Conservation (phyloP, 2,329 filamentous ascomycete genomes). For the Lomentospora prolificans region DNA sequence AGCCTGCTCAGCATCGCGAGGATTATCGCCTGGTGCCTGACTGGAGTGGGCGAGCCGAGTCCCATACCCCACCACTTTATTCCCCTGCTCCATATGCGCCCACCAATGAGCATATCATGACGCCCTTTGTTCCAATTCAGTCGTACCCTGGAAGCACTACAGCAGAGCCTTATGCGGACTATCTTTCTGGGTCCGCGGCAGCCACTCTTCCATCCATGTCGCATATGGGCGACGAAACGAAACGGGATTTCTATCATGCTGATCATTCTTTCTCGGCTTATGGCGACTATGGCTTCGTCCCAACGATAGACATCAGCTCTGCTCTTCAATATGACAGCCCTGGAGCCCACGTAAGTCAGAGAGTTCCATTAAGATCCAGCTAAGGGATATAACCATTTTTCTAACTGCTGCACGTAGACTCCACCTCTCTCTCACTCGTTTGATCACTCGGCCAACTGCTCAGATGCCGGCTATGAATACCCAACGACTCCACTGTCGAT, state of each 20-base stretch:
- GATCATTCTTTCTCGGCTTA: conserved; percentile 55
- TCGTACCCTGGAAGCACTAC: conserved; percentile 42
- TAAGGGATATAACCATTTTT: neutral
- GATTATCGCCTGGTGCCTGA: neutral
- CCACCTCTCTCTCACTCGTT: conserved; percentile 67
- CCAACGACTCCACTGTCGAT: conserved; percentile 66
- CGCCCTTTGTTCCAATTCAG: conserved; percentile 45
- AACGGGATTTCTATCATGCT: conserved; percentile 50
- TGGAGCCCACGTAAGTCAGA: conserved; percentile 63
- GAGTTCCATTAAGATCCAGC: neutral
- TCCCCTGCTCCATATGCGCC: conserved; percentile 58
- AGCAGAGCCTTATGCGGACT: conserved; percentile 43
- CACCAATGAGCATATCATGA: conserved; percentile 53
- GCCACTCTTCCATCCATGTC: conserved; percentile 56
- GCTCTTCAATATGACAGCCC: conserved; percentile 55
- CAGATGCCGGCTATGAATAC: conserved; percentile 53
- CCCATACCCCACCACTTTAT: conserved; percentile 62
- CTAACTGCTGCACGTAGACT: conserved; percentile 40
- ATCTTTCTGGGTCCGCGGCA: conserved; percentile 44
- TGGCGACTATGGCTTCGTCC: conserved; percentile 57
- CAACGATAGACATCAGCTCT: conserved; percentile 52
- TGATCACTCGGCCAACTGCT: conserved; percentile 55
- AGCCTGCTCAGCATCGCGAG: conserved; percentile 19
- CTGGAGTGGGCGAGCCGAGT: conserved; percentile 54
- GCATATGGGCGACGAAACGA: conserved; percentile 54